These are phyloP conservation scores for Amanita brunnescens DNA, from an alignment of 768 basidiomycete species.

Conservation along the genomic window DNA sequence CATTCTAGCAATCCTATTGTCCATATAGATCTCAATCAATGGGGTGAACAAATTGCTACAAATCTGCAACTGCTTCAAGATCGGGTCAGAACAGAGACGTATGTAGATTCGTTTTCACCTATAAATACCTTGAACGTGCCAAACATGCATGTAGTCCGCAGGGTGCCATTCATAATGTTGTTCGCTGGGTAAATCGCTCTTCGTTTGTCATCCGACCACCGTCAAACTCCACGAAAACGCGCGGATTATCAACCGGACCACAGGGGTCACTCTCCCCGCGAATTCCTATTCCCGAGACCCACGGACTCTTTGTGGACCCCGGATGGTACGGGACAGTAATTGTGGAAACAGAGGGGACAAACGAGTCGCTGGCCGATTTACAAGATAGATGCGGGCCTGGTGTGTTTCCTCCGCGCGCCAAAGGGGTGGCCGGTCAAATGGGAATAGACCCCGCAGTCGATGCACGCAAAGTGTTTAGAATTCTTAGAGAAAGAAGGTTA, in stretches of 20 bases:
- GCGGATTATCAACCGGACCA: slow-evolving; percentile 20
- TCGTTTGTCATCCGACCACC: slow-evolving; percentile 59
- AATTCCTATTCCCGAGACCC: slow-evolving; percentile 47
- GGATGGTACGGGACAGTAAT: slow-evolving; percentile 82
- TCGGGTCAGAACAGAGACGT: slow-evolving; percentile 74
- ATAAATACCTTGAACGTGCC: slow-evolving; percentile 7
- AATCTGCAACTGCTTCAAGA: slow-evolving; percentile 76
- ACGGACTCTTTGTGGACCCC: slow-evolving; percentile 54
- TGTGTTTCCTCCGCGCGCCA: slow-evolving; percentile 53
- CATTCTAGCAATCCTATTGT: slow-evolving; percentile 49
- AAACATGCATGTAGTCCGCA: slow-evolving; percentile 52
- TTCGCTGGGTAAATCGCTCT: slow-evolving; percentile 80
- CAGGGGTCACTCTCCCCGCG: slow-evolving; percentile 14
- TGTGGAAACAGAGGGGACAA: slow-evolving; percentile 81
- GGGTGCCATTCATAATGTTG: slow-evolving; percentile 69
- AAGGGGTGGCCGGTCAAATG: slow-evolving; percentile 27
- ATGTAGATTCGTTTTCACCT: slow-evolving; percentile 18
- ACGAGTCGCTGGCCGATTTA: slow-evolving; percentile 74
- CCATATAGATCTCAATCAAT: slow-evolving; percentile 68
- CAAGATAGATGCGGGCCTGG: slow-evolving; percentile 63
- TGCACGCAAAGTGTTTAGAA: slow-evolving; percentile 41
- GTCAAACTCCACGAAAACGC: slow-evolving; percentile 23
- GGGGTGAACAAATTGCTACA: slow-evolving; percentile 68
- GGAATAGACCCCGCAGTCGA: slow-evolving; percentile 31
- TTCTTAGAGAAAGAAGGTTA: slow-evolving; percentile 70